These are phyloP conservation scores for Phytophthora tubulina DNA, from an alignment of 352 stramenopile species.

Conservation along the genomic window DNA sequence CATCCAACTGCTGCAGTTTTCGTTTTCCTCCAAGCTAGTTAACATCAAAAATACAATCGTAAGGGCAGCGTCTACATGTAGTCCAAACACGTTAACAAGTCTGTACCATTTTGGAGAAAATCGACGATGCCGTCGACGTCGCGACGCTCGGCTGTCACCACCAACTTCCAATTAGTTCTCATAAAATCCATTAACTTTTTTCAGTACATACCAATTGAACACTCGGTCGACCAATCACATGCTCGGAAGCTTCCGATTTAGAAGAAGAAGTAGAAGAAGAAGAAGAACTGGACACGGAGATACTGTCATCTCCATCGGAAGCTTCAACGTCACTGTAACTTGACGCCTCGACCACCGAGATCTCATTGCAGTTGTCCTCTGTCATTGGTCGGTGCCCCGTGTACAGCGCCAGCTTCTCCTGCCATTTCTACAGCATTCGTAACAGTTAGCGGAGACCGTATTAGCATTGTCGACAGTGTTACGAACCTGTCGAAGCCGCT, in stretches of 20 bases:
- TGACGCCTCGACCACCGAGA: neutral
- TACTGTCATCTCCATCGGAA: slow-evolving; percentile 10
- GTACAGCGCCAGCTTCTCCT: slow-evolving; percentile 48
- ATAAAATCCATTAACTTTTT: neutral
- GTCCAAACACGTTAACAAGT: neutral
- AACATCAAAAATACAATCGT: neutral
- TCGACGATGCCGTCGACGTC: slow-evolving; percentile 30
- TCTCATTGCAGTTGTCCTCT: neutral
- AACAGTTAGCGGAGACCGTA: neutral
- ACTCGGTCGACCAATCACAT: slow-evolving; percentile 31
- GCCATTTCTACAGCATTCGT: slow-evolving; percentile 49
- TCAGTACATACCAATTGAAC: slow-evolving; percentile 29
- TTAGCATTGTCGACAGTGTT: neutral
- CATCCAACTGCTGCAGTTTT: slow-evolving; percentile 49
- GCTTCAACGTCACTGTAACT: slow-evolving; percentile 17
- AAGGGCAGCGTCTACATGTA: too few relatives aligned
- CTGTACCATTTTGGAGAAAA: slow-evolving; percentile 53
- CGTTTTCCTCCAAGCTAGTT: slow-evolving; percentile 49
- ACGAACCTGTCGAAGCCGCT: slow-evolving; percentile 43
- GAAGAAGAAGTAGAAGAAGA: slow-evolving; percentile 2
- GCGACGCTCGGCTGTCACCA: slow-evolving; percentile 26
- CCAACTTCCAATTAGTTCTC: slow-evolving; percentile 10
- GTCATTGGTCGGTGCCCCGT: slow-evolving; percentile 29
- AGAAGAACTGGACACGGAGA: slow-evolving; percentile 24
- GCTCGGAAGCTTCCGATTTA: slow-evolving; percentile 2